Evolutionary conservation across 2,329 filamentous ascomycete genomes (phyloP), one percentile per base, ranked within the genome.

Genomic region (Apiospora sp.): DNA sequence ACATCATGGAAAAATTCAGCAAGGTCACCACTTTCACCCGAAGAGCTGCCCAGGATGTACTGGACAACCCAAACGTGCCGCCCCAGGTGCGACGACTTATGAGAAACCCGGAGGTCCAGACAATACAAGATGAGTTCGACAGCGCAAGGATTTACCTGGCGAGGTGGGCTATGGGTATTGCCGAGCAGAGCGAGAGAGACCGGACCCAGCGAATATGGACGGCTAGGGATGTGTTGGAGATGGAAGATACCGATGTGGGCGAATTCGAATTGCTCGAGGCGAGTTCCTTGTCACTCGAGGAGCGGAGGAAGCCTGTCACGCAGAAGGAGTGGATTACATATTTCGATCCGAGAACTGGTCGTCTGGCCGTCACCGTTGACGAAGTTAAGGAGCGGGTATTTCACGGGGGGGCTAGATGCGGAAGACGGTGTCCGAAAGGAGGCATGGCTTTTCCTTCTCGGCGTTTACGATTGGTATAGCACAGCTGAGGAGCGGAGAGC

Each of bases 351-450:
- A 86, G 85, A 3, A 93, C 91, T 0, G 96, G 96, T 0, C 87
- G 91, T 61, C 83, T 99, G 2, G 89, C 92, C 3, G 85, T 97
- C 67, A 98, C 95, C 0, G 87, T 92, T 4, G 94, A 98, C 76
- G 96, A 99, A 81, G 95, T 97, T 75, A 99, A 98, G 82, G 96
- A 98, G 80, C 90, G 96, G n/a, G 90, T 99, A 72, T 99, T 98
- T 81, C 96, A 98, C 79, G 96, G 96, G 41, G 41, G 96, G 96
- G 0, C 86, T 99, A 0, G 92, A 97, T 79, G 85, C 93, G 0
- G 93, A 98, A 22, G 96, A 98, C 77, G 95, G 95, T 0, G 95
- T 98, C 4, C 88, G 97, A 68, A 98, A 98, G 83, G 95, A 98
- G 81, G 96, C 96, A 0, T 99, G 96, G 96, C 87, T 98, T 0